Evolutionary conservation across 1,284 basidiomycete genomes (phyloP), one percentile per base, ranked within the genome.

Genomic region (Sanghuangporus weigelae): DNA sequence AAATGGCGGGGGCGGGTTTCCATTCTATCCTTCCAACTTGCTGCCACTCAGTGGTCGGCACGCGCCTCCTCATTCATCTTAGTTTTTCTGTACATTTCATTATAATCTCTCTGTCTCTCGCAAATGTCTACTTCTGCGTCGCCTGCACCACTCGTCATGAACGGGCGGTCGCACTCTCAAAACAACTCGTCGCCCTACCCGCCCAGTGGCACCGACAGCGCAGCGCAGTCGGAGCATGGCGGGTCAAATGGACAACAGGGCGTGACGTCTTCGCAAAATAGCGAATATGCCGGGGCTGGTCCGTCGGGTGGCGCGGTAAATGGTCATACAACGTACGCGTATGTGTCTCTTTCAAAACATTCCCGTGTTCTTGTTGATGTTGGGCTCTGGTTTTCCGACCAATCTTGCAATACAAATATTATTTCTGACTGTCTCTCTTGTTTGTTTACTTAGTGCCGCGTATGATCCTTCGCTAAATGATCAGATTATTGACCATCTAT

Each of bases 401-500:
- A 31, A 51, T 5, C 53, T 19, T 54, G 53, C 53, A 38, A 54
- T 19, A 11, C 7, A 38, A 56, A 38, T 56, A 10, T 35, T n/a
- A 2, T 12, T 5, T 38, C 21, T 38, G 19, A 31, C 35, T 12
- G 11, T 31, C 16, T 14, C 12, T 23, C 6, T 39, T 57, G 2
- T 42, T 36, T 10, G 23, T 48, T 35, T 38, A 39, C 39, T 44
- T 21, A 57, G 56, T 38, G 39, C 12, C 12, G 56, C 44, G 31
- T 64, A 60, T 26, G 44, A 31, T 48, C 49, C 50, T 84, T 79
- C 72, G 57, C 88, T 90, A 73, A 84, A 89, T 66, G 84, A 89
- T 70, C 82, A 85, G 68, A 87, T 91, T 69, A 80, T 91, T 67
- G 82, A 83, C 72, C 87, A 92, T 74, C 75, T 92, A 68, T 91